These are phyloP conservation scores for Penicillium flavigenum DNA, from an alignment of 495 filamentous ascomycete genomes.

Conservation along the genomic window DNA sequence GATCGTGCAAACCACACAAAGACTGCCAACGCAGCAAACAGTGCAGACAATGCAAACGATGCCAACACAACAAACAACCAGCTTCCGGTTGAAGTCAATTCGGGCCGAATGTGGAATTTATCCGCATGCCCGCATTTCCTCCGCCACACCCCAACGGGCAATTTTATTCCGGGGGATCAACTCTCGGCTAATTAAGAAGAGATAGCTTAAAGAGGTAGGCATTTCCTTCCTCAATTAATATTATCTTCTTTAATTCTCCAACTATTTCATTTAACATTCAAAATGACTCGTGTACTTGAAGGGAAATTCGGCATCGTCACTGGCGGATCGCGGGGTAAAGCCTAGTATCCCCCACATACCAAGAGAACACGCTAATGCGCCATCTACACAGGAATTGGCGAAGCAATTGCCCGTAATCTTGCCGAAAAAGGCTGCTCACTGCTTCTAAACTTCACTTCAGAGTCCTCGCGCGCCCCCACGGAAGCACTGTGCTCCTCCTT, in stretches of 20 bases:
- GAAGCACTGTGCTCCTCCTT: conserved; percentile 46
- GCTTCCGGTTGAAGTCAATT: background rate
- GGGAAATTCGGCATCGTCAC: conserved; percentile 76
- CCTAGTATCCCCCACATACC: conserved; percentile 8
- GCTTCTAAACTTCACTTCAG: conserved; percentile 71
- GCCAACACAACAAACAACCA: too few relatives aligned
- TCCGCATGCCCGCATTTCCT: conserved; percentile 13
- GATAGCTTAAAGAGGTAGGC: background rate
- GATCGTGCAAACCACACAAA: too few relatives aligned
- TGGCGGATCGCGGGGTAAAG: conserved; percentile 69
- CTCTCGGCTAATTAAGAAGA: conserved; percentile 25
- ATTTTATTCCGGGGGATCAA: conserved; percentile 23
- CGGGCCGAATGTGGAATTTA: conserved; percentile 2
- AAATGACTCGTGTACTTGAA: conserved; percentile 44
- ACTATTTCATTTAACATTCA: conserved; percentile 10
- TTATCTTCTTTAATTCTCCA: conserved; percentile 1
- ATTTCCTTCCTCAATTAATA: conserved; percentile 3
- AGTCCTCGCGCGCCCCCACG: conserved; percentile 44
- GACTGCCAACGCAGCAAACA: too few relatives aligned
- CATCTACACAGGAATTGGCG: conserved; percentile 68
- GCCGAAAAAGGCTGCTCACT: conserved; percentile 70
- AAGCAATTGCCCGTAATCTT: conserved; percentile 76
- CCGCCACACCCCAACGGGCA: conserved; percentile 22
- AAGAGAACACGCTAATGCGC: conserved; percentile 12
- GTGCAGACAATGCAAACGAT: too few relatives aligned